These are phyloP conservation scores for Picea glauca DNA, from an alignment of 75 land plant genomes.

Conservation along the genomic window DNA sequence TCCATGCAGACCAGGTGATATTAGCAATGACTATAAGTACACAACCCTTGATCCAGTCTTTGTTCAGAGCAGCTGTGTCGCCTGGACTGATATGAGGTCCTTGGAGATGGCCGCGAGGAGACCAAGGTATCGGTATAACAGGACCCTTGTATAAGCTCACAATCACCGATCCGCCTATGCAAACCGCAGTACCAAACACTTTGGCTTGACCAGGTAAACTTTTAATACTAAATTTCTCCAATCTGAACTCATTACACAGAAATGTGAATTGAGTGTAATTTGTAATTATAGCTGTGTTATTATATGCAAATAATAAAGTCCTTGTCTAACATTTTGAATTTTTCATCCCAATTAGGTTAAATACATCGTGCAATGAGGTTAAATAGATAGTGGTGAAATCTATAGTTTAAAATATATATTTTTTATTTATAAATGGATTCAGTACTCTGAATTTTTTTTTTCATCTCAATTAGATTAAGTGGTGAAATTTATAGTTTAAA, in stretches of 20 bases:
- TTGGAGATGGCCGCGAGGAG: neutral
- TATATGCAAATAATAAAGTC: no score
- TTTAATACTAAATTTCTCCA: neutral
- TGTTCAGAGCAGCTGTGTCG: neutral
- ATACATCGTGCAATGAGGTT: no score
- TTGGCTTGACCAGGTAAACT: neutral
- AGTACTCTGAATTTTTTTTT: no score
- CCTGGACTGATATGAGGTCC: neutral
- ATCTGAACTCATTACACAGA: neutral
- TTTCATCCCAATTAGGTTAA: no score
- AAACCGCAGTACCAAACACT: neutral
- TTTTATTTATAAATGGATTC: no score
- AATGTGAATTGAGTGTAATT: no score
- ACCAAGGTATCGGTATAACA: neutral
- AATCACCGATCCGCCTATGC: neutral
- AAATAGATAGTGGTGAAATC: no score
- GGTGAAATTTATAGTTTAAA: no score
- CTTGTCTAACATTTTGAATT: no score
- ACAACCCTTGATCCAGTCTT: neutral
- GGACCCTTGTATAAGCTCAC: neutral
- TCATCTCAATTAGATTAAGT: no score
- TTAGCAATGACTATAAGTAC: neutral
- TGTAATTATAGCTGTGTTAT: no score
- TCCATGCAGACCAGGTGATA: neutral
- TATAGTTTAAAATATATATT: no score